Percentiles rank a stretch among this genome's conserved stretches.
phyloP scores from a whole-genome alignment of 441 rosid genomes.

The Cnidoscolus chayamansa region DNA sequence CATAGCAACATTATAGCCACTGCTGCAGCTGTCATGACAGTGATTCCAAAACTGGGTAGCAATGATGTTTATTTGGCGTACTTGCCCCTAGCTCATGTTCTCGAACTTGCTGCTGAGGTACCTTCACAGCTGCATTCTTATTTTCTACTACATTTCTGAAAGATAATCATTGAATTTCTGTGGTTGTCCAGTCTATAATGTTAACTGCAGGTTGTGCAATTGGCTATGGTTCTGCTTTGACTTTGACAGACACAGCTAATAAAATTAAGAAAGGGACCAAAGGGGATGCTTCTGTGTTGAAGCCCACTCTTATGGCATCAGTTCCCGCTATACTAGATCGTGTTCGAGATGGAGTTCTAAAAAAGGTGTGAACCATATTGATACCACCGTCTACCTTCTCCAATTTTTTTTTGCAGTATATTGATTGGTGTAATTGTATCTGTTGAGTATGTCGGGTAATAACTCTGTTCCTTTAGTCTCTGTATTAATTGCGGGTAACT shows the following conservation, averaged over 20 bases:
- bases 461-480: conserved; percentile 3
- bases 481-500: conserved; percentile 3
- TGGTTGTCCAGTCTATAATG: conserved; percentile 59
- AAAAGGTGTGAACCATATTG: conserved; percentile 45
- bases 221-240: conserved; percentile 85
- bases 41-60: conserved; percentile 53
- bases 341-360: conserved; percentile 76
- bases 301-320: conserved; percentile 82
- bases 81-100: conserved; percentile 95
- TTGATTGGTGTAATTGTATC: background rate
- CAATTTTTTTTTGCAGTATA: background rate
- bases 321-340: conserved; percentile 94
- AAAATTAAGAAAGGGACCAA: conserved; percentile 87
- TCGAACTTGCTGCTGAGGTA: conserved; percentile 94
- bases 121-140: conserved; percentile 15
- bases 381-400: conserved; percentile 10
- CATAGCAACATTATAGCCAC: conserved; percentile 84
- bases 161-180: conserved; percentile 17
- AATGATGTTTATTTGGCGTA: conserved; percentile 71
- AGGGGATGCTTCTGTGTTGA: conserved; percentile 81
- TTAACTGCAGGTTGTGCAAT: conserved; percentile 67
- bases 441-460: conserved; percentile 9
- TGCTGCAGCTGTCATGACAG: conserved; percentile 74
- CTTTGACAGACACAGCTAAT: conserved; percentile 75
- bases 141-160: conserved; percentile 15